These are phyloP conservation scores for Alternaria infectoria DNA, from an alignment of 2,329 filamentous ascomycete genomes.

Conservation along the genomic window DNA sequence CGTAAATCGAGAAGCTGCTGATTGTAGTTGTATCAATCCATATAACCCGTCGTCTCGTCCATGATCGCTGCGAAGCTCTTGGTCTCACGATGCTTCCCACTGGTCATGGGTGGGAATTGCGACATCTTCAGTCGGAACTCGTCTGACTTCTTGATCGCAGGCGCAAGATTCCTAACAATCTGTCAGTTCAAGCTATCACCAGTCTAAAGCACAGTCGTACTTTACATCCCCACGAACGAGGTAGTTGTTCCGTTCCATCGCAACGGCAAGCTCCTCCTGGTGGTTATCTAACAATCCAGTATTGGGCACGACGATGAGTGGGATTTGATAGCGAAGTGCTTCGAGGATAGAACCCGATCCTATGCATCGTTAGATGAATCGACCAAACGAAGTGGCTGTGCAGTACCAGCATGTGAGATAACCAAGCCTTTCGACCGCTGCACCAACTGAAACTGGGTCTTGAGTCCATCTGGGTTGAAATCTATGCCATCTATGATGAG, in stretches of 20 bases:
- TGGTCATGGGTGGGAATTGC: conserved; percentile 44
- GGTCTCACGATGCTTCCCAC: conserved; percentile 44
- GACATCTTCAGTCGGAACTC: conserved; percentile 40
- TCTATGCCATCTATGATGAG: conserved; percentile 65
- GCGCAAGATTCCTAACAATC: conserved; percentile 52
- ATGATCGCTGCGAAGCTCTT: conserved; percentile 45
- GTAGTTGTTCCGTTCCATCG: conserved; percentile 76
- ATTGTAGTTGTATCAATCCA: conserved; percentile 27
- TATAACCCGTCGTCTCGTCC: conserved; percentile 45
- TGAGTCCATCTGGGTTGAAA: conserved; percentile 68
- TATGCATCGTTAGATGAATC: conserved; percentile 47
- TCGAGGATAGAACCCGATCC: conserved; percentile 90
- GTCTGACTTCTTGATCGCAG: conserved; percentile 58
- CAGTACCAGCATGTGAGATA: conserved; percentile 85
- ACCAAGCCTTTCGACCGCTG: conserved; percentile 71
- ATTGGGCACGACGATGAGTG: conserved; percentile 91
- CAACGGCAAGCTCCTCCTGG: conserved; percentile 82
- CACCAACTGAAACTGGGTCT: conserved; percentile 62
- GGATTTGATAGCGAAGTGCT: conserved; percentile 73
- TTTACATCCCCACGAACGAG: conserved; percentile 72
- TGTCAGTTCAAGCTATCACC: not conserved
- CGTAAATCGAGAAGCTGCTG: rapidly evolving
- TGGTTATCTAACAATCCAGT: conserved; percentile 83
- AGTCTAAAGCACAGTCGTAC: conserved; percentile 54
- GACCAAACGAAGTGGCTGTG: not conserved